Base-by-base conservation (phyloP, 805 yeast genomes). In the Zygoascus tannicola region DNA sequence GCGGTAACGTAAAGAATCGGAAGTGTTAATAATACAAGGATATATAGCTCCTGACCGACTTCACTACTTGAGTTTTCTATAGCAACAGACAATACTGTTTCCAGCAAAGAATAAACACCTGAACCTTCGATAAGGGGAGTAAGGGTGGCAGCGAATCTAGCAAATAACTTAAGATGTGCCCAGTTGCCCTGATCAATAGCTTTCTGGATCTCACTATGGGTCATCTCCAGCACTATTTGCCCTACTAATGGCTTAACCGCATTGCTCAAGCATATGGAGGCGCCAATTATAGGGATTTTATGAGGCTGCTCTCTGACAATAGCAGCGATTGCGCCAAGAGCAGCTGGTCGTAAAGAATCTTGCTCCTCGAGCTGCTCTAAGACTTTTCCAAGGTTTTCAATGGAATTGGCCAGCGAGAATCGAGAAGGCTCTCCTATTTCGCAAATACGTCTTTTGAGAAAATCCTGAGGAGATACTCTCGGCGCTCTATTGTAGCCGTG, bases 281-380 rank as follows among this genome's bases (percentile, higher is more conserved):
- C 76, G 22, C 86, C 74, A 45, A 90, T 62, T n/a, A 80, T 74
- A 12, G 80, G 76, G 47, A 81, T 74, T 59, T 88, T 92, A 50
- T 88, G 95, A 0, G 99, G 97, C 62, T 90, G 96, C 62, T 92
- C 97, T 22, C 75, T 64, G 8, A 81, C 70, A 36, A 84, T 73
- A 2, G 94, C 85, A 44, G 73, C 72, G 21, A 87, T 57, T 2
- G 85, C 82, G 40, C 72, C 69, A 47, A 85, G 63, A 18, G 85
- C 65, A 2, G 81, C 75, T 28, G 64, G 65, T 47, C 85, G 75
- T 32, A 81, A 71, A 53, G 84, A 78, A 55, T 76, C 77, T 15
- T 45, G 37, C 45, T 83, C 80, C 37, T 83, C 71, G 30, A 43
- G 43, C 30, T 26, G 10, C 5, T 47, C 54, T 30, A 60, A 71